These are phyloP conservation scores for Solanum corneliomulleri DNA, from an alignment of 257 asterid species.

Conservation along the genomic window DNA sequence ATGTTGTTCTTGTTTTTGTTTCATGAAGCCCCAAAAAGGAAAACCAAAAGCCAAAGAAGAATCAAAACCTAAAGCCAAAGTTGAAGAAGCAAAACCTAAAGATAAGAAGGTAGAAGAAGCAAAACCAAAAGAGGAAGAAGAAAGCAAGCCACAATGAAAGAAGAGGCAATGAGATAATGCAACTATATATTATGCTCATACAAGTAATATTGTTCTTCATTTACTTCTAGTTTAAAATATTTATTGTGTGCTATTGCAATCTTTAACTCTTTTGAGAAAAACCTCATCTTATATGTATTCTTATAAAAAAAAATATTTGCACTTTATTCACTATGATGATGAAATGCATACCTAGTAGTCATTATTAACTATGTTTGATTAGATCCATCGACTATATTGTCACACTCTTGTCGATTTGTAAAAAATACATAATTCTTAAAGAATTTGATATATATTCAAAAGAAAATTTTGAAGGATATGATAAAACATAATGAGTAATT, in stretches of 20 bases:
- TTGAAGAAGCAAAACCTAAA: not conserved
- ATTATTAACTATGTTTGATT: not conserved
- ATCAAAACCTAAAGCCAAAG: not conserved
- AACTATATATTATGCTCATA: not conserved
- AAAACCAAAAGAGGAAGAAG: not conserved
- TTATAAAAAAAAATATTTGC: not conserved
- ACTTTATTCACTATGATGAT: not conserved
- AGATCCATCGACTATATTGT: not conserved
- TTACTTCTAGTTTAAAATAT: not conserved
- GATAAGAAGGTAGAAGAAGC: not conserved
- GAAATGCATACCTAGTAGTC: not conserved
- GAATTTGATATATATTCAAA: rapidly evolving
- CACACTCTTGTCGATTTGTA: not conserved
- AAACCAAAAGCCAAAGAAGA: conserved; percentile 9
- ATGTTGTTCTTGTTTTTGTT: conserved; percentile 23
- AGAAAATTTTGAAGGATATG: not conserved
- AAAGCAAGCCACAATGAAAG: not conserved
- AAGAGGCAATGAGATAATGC: not conserved
- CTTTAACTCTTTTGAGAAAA: not conserved
- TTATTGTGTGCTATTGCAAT: not conserved
- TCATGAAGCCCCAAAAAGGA: conserved; percentile 12
- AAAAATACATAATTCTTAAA: not conserved
- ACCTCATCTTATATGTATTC: not conserved
- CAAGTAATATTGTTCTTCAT: not conserved
- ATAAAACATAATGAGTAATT: not conserved